These are phyloP conservation scores for Populus tomentosa DNA, from an alignment of 441 rosid species.

Conservation along the genomic window DNA sequence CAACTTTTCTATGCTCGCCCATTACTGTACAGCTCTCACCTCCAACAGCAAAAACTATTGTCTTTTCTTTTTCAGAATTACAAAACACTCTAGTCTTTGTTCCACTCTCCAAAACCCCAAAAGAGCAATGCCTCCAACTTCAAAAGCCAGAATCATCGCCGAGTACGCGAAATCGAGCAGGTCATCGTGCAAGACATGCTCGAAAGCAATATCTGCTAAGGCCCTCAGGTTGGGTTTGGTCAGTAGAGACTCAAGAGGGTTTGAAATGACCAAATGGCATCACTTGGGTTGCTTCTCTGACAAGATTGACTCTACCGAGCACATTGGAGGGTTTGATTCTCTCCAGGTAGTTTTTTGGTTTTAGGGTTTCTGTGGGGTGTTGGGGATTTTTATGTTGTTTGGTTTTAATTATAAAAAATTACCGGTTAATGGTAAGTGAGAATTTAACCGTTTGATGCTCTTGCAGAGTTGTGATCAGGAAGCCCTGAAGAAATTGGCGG, in stretches of 20 bases:
- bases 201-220: constrained; percentile 44
- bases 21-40: neutral
- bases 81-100: neutral
- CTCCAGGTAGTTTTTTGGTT: constrained; percentile 42
- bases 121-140: constrained; percentile 21
- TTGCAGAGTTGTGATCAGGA: constrained; percentile 64
- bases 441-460: constrained; percentile 1
- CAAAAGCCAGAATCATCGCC: constrained; percentile 40
- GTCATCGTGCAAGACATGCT: constrained; percentile 74
- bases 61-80: neutral
- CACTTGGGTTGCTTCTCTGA: constrained; percentile 60
- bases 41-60: neutral
- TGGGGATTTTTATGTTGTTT: neutral
- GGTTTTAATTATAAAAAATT: neutral
- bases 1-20: neutral
- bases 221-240: constrained; percentile 59
- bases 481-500: constrained; percentile 52
- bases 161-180: constrained; percentile 85
- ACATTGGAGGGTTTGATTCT: constrained; percentile 50
- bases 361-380: neutral
- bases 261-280: constrained; percentile 74
- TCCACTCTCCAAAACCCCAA: neutral
- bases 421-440: neutral
- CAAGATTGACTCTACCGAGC: constrained; percentile 33
- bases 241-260: constrained; percentile 58